Conservation (phyloP, 169 alveolate species). For the Eimeria sp. region DNA sequence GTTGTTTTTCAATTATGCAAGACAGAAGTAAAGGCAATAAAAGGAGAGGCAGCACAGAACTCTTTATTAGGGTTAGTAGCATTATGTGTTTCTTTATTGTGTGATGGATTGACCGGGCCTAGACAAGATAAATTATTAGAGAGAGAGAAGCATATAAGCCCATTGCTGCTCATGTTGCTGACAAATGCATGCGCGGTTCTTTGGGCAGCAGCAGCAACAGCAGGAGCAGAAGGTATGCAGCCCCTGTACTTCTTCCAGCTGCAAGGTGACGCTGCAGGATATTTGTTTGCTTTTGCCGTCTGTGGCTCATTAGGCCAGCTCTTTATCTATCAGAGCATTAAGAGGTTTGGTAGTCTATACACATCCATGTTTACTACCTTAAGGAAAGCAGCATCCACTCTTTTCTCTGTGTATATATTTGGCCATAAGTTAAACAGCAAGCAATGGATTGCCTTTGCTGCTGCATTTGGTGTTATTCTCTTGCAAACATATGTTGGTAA, state of each 20-base stretch:
- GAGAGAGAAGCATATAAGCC: slow-evolving; percentile 88
- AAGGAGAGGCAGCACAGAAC: neutral
- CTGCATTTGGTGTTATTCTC: slow-evolving; percentile 90
- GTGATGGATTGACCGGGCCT: slow-evolving; percentile 96
- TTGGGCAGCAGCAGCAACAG: slow-evolving; percentile 85
- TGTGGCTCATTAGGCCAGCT: slow-evolving; percentile 94
- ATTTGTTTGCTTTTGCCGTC: slow-evolving; percentile 88
- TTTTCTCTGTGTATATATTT: slow-evolving; percentile 92
- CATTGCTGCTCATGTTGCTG: slow-evolving; percentile 91
- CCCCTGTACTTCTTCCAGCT: slow-evolving; percentile 87
- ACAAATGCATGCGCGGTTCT: slow-evolving; percentile 91
- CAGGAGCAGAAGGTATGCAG: slow-evolving; percentile 90
- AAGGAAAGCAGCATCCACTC: slow-evolving; percentile 93
- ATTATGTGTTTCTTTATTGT: slow-evolving; percentile 91
- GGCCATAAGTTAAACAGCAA: slow-evolving; percentile 90
- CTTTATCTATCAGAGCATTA: slow-evolving; percentile 92
- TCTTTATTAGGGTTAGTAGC: slow-evolving; percentile 87
- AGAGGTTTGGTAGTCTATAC: slow-evolving; percentile 93
- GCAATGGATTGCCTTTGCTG: slow-evolving; percentile 93
- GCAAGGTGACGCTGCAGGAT: slow-evolving; percentile 87
- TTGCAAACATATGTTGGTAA: slow-evolving; percentile 88
- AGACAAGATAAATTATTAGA: slow-evolving; percentile 93
- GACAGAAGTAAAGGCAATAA: slow-evolving; percentile 63
- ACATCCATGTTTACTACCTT: slow-evolving; percentile 94
- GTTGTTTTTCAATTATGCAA: slow-evolving; percentile 90